Percentiles rank a stretch among this genome's conserved stretches.
Conservation (phyloP, 2,329 filamentous ascomycete genomes). For the Colletotrichum graminicola region DNA sequence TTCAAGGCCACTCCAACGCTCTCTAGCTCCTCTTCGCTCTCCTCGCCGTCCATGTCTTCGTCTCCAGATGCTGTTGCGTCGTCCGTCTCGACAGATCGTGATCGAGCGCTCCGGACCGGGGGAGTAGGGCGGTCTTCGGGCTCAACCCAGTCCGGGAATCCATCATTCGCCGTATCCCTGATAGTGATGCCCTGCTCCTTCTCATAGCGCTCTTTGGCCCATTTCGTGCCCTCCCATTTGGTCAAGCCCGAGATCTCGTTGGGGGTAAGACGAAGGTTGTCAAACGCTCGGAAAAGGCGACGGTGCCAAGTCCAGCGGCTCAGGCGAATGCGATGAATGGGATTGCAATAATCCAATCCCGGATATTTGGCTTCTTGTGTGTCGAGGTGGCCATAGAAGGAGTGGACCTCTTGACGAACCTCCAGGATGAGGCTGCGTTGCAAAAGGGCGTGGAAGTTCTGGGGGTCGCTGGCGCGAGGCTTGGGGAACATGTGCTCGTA, state of each 20-base stretch:
- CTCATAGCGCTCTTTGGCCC: constrained; percentile 86
- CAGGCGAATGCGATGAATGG: constrained; percentile 81
- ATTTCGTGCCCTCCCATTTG: constrained; percentile 86
- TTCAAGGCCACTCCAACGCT: constrained; percentile 74
- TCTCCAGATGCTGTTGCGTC: constrained; percentile 44
- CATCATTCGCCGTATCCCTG: constrained; percentile 77
- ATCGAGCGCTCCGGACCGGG: constrained; percentile 26
- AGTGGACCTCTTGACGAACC: constrained; percentile 82
- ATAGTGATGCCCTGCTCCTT: constrained; percentile 78
- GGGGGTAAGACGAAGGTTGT: constrained; percentile 75
- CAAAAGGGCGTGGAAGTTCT: constrained; percentile 77
- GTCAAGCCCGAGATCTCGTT: constrained; percentile 79
- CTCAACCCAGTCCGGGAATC: constrained; percentile 72
- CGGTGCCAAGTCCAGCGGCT: constrained; percentile 82
- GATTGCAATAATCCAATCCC: constrained; percentile 81
- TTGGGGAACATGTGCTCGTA: constrained; percentile 81
- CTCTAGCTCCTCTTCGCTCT: constrained; percentile 66
- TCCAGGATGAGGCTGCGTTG: constrained; percentile 79
- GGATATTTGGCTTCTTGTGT: constrained; percentile 86
- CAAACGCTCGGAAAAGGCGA: constrained; percentile 81
- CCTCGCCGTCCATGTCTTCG: constrained; percentile 60
- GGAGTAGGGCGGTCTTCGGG: constrained; percentile 48
- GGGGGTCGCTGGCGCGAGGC: constrained; percentile 75
- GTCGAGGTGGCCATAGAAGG: constrained; percentile 83
- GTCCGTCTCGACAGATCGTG: constrained; percentile 34